Conservation (phyloP, 768 basidiomycete genomes). For the Russula vinacea region DNA sequence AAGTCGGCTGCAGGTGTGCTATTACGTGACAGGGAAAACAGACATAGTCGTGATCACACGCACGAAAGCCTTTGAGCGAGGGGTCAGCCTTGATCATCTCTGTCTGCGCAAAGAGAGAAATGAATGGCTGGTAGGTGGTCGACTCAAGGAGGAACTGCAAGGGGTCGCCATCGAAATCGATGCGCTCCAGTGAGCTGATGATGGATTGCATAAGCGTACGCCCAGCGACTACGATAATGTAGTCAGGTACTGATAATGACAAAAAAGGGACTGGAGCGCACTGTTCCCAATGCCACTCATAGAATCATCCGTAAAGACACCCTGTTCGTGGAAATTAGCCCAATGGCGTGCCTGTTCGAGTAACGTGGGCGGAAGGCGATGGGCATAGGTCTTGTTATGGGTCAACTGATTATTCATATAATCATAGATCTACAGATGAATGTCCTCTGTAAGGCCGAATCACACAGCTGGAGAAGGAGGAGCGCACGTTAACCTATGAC, state of each 20-base stretch:
- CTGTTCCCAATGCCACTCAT: conserved; percentile 74
- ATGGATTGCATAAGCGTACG: conserved; percentile 74
- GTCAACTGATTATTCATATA: conserved; percentile 70
- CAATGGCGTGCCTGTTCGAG: conserved; percentile 69
- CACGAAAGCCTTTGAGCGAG: conserved; percentile 61
- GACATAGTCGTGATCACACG: conserved; percentile 36
- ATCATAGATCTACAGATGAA: conserved; percentile 58
- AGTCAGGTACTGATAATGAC: not conserved
- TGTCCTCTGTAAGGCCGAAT: conserved; percentile 3
- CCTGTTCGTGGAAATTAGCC: conserved; percentile 78
- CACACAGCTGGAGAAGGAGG: not conserved
- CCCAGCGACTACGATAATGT: conserved; percentile 62
- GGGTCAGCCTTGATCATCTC: conserved; percentile 58
- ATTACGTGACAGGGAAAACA: not conserved
- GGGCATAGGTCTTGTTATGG: conserved; percentile 80
- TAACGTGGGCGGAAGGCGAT: conserved; percentile 75
- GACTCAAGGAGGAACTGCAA: conserved; percentile 75
- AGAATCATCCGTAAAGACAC: conserved; percentile 62
- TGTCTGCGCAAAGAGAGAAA: conserved; percentile 80
- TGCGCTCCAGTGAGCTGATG: conserved; percentile 66
- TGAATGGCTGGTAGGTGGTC: conserved; percentile 87
- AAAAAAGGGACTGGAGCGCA: conserved; percentile 40
- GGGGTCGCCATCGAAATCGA: conserved; percentile 76
- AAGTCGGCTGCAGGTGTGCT: conserved; percentile 54
- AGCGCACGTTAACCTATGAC: conserved; percentile 70